Conservation (phyloP, 129 eudicot species). For the Flaveria bidentis region DNA sequence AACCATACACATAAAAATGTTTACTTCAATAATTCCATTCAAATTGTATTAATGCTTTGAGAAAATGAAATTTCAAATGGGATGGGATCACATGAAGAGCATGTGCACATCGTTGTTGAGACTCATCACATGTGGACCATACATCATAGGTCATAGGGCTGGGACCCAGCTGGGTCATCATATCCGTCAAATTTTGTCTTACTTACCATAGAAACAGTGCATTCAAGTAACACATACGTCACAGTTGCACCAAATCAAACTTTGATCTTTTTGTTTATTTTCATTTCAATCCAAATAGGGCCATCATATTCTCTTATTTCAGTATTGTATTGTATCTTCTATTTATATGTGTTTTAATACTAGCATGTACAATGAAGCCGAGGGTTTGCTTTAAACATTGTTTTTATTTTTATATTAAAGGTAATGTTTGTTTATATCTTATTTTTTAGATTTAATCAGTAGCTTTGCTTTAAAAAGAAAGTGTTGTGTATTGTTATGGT, state of each 20-base stretch:
- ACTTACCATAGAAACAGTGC: constrained; percentile 10
- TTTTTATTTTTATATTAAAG: too few species aligned
- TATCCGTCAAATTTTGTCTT: constrained; percentile 31
- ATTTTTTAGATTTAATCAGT: too few species aligned
- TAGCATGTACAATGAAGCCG: too few species aligned
- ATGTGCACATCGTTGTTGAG: constrained; percentile 35
- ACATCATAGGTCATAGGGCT: constrained; percentile 20
- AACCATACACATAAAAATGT: too few species aligned
- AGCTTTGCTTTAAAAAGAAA: too few species aligned
- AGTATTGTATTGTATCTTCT: too few species aligned
- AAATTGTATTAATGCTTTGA: too few species aligned
- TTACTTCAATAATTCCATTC: too few species aligned
- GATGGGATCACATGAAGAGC: constrained; percentile 19
- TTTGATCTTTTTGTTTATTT: constrained; percentile 5
- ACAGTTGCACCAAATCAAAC: constrained; percentile 21
- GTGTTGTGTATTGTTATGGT: too few species aligned
- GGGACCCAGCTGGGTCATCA: constrained; percentile 27
- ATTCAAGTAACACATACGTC: not conserved
- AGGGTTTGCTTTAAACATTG: too few species aligned
- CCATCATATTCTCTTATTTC: not conserved
- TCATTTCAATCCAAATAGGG: not conserved
- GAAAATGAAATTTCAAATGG: not conserved
- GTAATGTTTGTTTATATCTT: too few species aligned
- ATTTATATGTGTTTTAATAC: too few species aligned
- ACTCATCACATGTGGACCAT: constrained; percentile 32